These are phyloP conservation scores for Fusarium kyushuense DNA, from an alignment of 2,329 filamentous ascomycete species.

Conservation along the genomic window DNA sequence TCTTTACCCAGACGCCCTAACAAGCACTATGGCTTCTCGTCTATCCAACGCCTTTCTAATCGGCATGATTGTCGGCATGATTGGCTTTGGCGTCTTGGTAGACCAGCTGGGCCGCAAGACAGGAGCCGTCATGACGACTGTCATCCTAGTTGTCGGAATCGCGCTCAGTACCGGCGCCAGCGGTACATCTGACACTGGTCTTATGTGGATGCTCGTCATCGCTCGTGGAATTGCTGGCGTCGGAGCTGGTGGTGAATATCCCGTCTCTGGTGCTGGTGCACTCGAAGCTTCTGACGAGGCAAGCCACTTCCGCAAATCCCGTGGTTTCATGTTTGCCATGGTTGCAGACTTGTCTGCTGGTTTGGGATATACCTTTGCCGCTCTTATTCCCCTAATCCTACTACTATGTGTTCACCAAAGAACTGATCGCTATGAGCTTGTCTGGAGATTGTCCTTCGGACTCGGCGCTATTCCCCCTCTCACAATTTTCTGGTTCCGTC, in stretches of 20 bases:
- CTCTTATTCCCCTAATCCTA: neutral
- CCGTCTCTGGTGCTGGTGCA: conserved; percentile 3
- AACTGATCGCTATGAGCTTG: neutral
- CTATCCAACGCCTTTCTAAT: conserved; percentile 7
- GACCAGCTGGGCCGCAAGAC: conserved; percentile 19
- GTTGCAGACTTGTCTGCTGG: conserved; percentile 10
- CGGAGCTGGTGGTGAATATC: conserved; percentile 10
- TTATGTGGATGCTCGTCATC: conserved; percentile 19
- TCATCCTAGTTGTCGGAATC: neutral
- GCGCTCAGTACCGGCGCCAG: conserved; percentile 2
- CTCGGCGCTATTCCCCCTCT: conserved; percentile 6
- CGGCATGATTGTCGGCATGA: conserved; percentile 12
- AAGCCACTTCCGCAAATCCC: conserved; percentile 10
- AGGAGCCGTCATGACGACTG: conserved; percentile 3
- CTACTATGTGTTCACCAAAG: neutral
- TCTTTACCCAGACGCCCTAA: conserved; percentile 10
- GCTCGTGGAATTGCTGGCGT: conserved; percentile 18
- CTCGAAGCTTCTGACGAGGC: conserved; percentile 10
- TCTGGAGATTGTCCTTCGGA: neutral
- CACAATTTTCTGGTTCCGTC: conserved; percentile 15
- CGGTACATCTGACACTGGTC: neutral
- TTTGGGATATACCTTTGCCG: conserved; percentile 6
- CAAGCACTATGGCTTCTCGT: neutral
- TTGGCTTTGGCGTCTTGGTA: conserved; percentile 6
- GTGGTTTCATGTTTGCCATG: conserved; percentile 25